A percentile compares a stretch with the other conserved stretches of the same genome.
These are phyloP conservation scores for Fusarium penzigii DNA, from an alignment of 2,329 filamentous ascomycete genomes.

Conservation along the genomic window DNA sequence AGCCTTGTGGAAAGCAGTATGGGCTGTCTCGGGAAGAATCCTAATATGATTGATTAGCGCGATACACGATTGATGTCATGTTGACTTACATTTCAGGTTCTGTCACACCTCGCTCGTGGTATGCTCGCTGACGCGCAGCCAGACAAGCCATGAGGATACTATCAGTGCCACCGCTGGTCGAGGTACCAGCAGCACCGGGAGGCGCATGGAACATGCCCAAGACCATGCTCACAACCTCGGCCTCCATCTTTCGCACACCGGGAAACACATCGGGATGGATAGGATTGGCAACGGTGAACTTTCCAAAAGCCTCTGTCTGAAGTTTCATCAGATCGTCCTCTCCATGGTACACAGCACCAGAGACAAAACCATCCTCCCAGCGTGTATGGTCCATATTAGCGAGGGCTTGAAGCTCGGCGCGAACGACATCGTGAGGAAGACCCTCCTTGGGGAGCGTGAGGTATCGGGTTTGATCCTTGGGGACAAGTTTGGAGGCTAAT, in stretches of 20 bases:
- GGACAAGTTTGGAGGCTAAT: constrained; percentile 81
- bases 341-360: constrained; percentile 94
- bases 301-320: constrained; percentile 89
- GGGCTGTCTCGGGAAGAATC: constrained; percentile 91
- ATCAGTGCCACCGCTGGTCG: constrained; percentile 91
- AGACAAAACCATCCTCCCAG: constrained; percentile 96
- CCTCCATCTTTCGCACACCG: constrained; percentile 98
- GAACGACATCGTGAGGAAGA: constrained; percentile 76
- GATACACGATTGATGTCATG: neutral
- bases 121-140: constrained; percentile 86
- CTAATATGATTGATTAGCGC: constrained; percentile 41
- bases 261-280: constrained; percentile 99
- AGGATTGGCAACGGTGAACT: constrained; percentile 93
- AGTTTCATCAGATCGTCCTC: constrained; percentile 78
- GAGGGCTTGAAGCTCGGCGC: constrained; percentile 76
- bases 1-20: constrained; percentile 96
- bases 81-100: constrained; percentile 85
- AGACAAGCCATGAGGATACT: constrained; percentile 96
- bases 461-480: constrained; percentile 70
- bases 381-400: constrained; percentile 88
- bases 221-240: constrained; percentile 96
- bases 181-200: constrained; percentile 80
- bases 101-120: constrained; percentile 79
- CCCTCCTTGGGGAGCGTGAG: constrained; percentile 79
- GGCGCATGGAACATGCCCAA: constrained; percentile 87